Conservation (phyloP, 1,284 basidiomycete genomes). For the Cryptococcus deneoformans region DNA sequence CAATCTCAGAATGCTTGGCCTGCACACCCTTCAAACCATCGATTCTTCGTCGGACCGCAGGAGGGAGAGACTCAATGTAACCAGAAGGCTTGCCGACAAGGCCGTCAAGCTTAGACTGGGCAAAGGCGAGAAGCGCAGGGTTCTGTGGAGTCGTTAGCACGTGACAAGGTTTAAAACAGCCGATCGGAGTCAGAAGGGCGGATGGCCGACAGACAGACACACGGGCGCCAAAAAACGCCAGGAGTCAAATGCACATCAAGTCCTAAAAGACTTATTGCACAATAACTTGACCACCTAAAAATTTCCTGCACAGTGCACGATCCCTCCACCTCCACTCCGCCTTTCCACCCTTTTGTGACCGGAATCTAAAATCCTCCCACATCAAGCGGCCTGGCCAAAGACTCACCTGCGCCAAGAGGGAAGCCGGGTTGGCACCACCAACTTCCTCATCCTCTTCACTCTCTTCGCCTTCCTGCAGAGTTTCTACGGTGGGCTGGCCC, state of each 20-base stretch:
- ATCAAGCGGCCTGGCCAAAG: no score
- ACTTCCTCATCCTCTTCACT: slow-evolving; percentile 49
- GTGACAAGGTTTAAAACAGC: no score
- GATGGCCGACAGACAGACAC: background rate
- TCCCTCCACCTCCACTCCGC: background rate
- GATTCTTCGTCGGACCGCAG: slow-evolving; percentile 76
- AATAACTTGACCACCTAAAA: background rate
- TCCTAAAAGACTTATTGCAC: background rate
- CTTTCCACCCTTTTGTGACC: background rate
- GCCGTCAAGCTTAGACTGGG: slow-evolving; percentile 62
- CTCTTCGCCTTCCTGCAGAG: slow-evolving; percentile 59
- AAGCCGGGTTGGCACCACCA: slow-evolving; percentile 48
- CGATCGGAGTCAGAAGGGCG: no score
- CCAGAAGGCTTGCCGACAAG: slow-evolving; percentile 78
- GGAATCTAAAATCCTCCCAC: background rate
- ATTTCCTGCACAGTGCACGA: slow-evolving; percentile 4
- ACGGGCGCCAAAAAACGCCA: background rate
- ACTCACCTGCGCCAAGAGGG: slow-evolving; percentile 49
- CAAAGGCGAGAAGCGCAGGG: slow-evolving; percentile 58
- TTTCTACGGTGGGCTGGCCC: slow-evolving; percentile 67
- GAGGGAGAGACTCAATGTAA: slow-evolving; percentile 81
- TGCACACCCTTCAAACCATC: slow-evolving; percentile 95
- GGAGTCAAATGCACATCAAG: background rate
- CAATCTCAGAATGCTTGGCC: slow-evolving; percentile 86
- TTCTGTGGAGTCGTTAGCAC: slow-evolving; percentile 43